phyloP scores from a whole-genome alignment of 352 stramenopile genomes.

The Globisporangium ultimum region DNA sequence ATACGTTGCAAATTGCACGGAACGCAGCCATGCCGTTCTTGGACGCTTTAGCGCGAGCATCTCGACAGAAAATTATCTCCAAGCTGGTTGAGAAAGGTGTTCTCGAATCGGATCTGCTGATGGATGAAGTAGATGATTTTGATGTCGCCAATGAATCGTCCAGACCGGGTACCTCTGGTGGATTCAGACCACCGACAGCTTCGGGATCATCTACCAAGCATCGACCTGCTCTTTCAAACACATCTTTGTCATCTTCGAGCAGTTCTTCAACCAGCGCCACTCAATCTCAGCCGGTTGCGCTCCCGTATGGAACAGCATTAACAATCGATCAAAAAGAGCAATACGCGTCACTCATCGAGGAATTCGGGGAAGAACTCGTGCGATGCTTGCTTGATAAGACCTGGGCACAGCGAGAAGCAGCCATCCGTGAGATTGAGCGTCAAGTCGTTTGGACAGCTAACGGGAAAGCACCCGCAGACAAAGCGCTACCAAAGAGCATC shows the following conservation, averaged over 20 bases:
- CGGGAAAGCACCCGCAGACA: constrained; percentile 36
- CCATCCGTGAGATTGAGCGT: constrained; percentile 70
- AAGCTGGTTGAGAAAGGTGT: constrained; percentile 75
- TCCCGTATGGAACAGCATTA: constrained; percentile 72
- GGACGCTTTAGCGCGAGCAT: constrained; percentile 54
- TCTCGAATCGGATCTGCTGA: constrained; percentile 71
- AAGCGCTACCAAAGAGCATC: constrained; percentile 46
- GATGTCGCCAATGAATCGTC: constrained; percentile 34
- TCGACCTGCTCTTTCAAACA: constrained; percentile 50
- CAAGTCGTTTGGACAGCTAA: constrained; percentile 54
- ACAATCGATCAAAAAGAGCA: constrained; percentile 54
- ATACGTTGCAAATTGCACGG: constrained; percentile 59
- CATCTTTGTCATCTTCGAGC: constrained; percentile 42
- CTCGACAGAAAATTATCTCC: constrained; percentile 77
- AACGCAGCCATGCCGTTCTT: constrained; percentile 66
- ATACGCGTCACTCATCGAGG: constrained; percentile 48
- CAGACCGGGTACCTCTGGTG: constrained; percentile 52
- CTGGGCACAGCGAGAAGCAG: constrained; percentile 72
- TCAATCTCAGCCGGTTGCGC: constrained; percentile 30
- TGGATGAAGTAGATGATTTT: constrained; percentile 85
- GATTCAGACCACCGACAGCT: constrained; percentile 57
- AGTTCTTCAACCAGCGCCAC: constrained; percentile 14
- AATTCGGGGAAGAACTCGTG: constrained; percentile 67
- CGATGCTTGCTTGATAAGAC: constrained; percentile 78
- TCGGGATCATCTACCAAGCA: constrained; percentile 80